phyloP scores from a whole-genome alignment of 768 basidiomycete genomes.

The Podaxis carcinomalis region DNA sequence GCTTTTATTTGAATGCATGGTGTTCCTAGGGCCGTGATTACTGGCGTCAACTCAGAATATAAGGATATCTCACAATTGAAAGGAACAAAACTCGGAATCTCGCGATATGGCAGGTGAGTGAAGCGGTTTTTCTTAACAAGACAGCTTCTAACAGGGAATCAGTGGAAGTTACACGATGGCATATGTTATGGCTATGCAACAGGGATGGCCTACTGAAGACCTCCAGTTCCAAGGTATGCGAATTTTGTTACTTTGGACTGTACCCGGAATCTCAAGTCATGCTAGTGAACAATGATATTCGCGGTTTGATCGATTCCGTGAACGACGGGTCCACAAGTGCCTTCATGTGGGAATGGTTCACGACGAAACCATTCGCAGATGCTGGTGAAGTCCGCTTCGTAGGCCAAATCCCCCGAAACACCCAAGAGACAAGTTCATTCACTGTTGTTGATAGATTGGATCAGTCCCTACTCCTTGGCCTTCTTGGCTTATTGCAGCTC shows the following conservation, averaged over 20 bases:
- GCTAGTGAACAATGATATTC: constrained; percentile 77
- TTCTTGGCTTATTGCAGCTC: constrained; percentile 92
- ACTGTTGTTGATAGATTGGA: constrained; percentile 51
- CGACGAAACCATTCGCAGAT: constrained; percentile 69
- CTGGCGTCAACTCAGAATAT: constrained; percentile 71
- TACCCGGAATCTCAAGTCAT: not conserved
- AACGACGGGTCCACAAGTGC: constrained; percentile 86
- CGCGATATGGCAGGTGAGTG: constrained; percentile 73
- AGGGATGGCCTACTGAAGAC: constrained; percentile 67
- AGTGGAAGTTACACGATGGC: constrained; percentile 96
- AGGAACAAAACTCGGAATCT: constrained; percentile 85
- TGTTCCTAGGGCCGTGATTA: constrained; percentile 79
- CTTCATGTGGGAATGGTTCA: constrained; percentile 97
- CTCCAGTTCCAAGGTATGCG: constrained; percentile 67
- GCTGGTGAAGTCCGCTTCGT: constrained; percentile 81
- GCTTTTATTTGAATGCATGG: not conserved
- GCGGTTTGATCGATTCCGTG: constrained; percentile 77
- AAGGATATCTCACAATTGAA: constrained; percentile 69
- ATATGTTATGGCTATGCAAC: constrained; percentile 86
- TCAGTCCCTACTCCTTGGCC: constrained; percentile 94
- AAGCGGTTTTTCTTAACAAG: not conserved
- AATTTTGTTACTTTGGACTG: not conserved
- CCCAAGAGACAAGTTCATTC: not conserved
- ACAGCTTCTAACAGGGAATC: not conserved
- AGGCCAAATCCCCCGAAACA: constrained; percentile 25